A percentile compares a stretch with the other conserved stretches of the same genome.
Conservation (phyloP, 768 basidiomycete species). For the Lactarius indigo region DNA sequence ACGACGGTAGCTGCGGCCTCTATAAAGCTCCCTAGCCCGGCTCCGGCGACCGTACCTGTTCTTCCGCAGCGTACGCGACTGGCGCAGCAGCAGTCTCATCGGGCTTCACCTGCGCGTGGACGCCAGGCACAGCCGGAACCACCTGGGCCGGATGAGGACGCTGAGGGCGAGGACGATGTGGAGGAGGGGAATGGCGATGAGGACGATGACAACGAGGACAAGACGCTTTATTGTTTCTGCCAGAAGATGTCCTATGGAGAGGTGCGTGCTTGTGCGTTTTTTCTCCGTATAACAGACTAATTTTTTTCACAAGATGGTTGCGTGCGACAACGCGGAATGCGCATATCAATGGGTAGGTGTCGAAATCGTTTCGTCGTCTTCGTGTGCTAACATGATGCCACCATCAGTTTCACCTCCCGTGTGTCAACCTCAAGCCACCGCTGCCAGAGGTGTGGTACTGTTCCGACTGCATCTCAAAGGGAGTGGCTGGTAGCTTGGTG, state of each 20-base stretch:
- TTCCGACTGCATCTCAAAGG: constrained; percentile 41
- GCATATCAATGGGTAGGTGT: constrained; percentile 26
- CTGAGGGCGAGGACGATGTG: constrained; percentile 36
- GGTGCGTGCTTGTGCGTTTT: constrained; percentile 31
- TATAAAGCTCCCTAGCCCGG: constrained; percentile 37
- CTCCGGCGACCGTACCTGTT: constrained; percentile 27
- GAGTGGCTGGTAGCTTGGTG: constrained; percentile 12
- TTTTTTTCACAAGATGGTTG: constrained; percentile 21
- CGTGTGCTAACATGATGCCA: background rate
- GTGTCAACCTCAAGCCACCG: constrained; percentile 54
- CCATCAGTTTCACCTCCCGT: constrained; percentile 59
- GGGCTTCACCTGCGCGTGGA: constrained; percentile 22
- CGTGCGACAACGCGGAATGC: constrained; percentile 25
- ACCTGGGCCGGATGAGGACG: constrained; percentile 32
- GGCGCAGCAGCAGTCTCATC: constrained; percentile 30
- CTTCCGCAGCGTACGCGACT: constrained; percentile 31
- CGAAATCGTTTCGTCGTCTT: background rate
- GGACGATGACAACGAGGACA: constrained; percentile 53
- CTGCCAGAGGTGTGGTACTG: constrained; percentile 60
- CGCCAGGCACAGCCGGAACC: constrained; percentile 15
- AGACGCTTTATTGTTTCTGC: constrained; percentile 60
- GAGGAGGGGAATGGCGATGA: constrained; percentile 42
- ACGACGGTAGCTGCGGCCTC: constrained; percentile 28
- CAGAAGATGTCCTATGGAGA: constrained; percentile 61
- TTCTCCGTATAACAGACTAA: background rate